Percentiles rank a stretch among this genome's conserved stretches.
phyloP scores from a whole-genome alignment of 768 basidiomycete genomes.

The Podaxis sp. region DNA sequence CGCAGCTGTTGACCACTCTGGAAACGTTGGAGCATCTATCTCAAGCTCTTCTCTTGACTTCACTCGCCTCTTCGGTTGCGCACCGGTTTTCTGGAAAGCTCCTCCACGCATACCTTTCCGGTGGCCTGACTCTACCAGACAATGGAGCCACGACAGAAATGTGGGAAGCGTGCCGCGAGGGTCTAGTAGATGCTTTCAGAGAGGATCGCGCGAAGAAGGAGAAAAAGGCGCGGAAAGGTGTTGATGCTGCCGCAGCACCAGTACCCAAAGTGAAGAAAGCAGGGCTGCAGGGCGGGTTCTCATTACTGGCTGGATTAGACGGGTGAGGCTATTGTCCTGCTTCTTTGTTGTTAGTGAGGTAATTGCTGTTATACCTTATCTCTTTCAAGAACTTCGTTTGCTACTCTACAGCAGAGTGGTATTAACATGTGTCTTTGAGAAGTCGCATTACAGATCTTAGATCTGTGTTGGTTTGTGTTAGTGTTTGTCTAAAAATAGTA shows the following conservation, averaged over 20 bases:
- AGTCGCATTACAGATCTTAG: too few relatives aligned
- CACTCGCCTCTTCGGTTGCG: conserved; percentile 43
- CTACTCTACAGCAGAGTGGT: background rate
- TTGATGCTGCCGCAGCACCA: conserved; percentile 6
- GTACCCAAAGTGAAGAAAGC: conserved; percentile 7
- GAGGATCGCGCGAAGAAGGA: conserved; percentile 45
- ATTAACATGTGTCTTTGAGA: background rate
- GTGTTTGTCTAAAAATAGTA: too few relatives aligned
- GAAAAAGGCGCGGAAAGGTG: conserved; percentile 29
- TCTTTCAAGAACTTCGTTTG: too few relatives aligned
- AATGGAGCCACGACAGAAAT: conserved; percentile 30
- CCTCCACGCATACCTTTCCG: conserved; percentile 56
- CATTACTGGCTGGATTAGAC: conserved; percentile 39
- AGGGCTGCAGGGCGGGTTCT: conserved; percentile 31
- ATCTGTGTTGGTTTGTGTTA: too few relatives aligned
- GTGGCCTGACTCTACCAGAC: conserved; percentile 19
- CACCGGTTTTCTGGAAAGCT: conserved; percentile 54
- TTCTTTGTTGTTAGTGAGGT: background rate
- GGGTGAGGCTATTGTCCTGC: conserved; percentile 22
- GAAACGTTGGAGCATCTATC: conserved; percentile 61
- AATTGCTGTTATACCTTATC: background rate
- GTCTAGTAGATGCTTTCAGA: conserved; percentile 46
- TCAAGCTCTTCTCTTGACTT: conserved; percentile 57
- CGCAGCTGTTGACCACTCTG: conserved; percentile 58
- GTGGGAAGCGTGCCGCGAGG: conserved; percentile 47